Base-by-base conservation (phyloP, 345 rosid genomes). In the Dimocarpus longan region DNA sequence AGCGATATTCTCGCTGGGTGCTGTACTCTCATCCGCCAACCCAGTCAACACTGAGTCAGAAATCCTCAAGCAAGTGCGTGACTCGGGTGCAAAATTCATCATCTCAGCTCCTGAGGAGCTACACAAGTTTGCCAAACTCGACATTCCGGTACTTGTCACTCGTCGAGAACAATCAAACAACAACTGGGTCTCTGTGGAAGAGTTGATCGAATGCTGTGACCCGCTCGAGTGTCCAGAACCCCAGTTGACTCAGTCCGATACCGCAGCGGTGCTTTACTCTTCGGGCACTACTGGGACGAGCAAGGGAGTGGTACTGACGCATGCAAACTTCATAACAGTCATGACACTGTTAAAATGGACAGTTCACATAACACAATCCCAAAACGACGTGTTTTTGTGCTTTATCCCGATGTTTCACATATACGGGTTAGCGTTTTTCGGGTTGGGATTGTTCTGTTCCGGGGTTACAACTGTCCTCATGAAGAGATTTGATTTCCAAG, bases 281-380 rank as follows among this genome's bases (percentile, higher is more conserved):
- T 91, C 95, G n/a, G 95, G 91, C 15, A 91, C 95, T 15, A 87
- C 93, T 0, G 93, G 95, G 11, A 79, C 79, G 10, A 91, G 91
- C 80, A 91, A 91, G 76, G 95, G 95, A 2, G 91, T 91, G 24
- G 54, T 91, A 43, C 64, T 89, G 52, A 88, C 91, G 0, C 95
- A 89, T 71, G 72, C 84, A 4, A 91, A 91, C 67, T 89, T 91
- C 68, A 80, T 91, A 71, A 50, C 91, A 21, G 57, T 81, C 19
- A 64, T 80, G 71, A 67, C 84, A 11, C 76, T 90, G 3, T 52
- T 90, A 5, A 89, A 71, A 73, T 91, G 95, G 95, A 65, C 85
- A 3, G 84, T 86, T 43, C 24, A 86, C 8, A 82, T 24, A 43
- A 40, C 82, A 28, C 82, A 88, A 1, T 79, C 92, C 3, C 77